Conservation (phyloP, 495 filamentous ascomycete genomes). For the Platismatia glauca region DNA sequence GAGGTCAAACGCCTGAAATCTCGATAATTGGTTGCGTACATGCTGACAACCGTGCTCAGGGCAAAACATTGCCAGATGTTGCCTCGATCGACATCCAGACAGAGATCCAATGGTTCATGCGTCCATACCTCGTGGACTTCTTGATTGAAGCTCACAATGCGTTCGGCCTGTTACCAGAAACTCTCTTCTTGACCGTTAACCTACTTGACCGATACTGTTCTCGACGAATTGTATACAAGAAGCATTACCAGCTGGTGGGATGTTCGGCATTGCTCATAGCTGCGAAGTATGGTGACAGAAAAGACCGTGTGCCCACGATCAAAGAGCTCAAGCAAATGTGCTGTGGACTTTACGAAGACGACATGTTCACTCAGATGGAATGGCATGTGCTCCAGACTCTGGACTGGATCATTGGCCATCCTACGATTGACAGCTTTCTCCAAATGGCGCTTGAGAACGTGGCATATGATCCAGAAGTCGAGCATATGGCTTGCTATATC, state of each 20-base stretch:
- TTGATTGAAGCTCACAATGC: constrained; percentile 93
- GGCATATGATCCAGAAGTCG: constrained; percentile 67
- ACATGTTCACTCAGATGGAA: constrained; percentile 99
- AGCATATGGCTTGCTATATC: constrained; percentile 91
- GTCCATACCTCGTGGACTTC: constrained; percentile 96
- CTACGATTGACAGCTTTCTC: constrained; percentile 88
- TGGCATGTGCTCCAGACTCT: constrained; percentile 99
- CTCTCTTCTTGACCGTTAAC: constrained; percentile 91
- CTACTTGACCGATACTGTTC: constrained; percentile 97
- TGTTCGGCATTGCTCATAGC: constrained; percentile 94
- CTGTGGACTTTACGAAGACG: constrained; percentile 94
- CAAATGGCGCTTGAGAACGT: constrained; percentile 61
- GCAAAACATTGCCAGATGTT: constrained; percentile 85
- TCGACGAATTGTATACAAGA: constrained; percentile 96
- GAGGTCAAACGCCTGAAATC: constrained; percentile 53
- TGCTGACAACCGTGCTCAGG: constrained; percentile 39
- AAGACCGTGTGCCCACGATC: constrained; percentile 92
- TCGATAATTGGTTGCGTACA: constrained; percentile 10
- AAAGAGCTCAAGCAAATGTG: constrained; percentile 97
- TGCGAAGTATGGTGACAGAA: constrained; percentile 97
- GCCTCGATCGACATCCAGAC: constrained; percentile 97
- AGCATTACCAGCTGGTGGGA: constrained; percentile 96
- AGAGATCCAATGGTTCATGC: constrained; percentile 99
- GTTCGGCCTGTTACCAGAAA: constrained; percentile 89
- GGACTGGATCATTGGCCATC: constrained; percentile 90